These are phyloP conservation scores for Trichoderma virens DNA, from an alignment of 495 filamentous ascomycete species.

Conservation along the genomic window DNA sequence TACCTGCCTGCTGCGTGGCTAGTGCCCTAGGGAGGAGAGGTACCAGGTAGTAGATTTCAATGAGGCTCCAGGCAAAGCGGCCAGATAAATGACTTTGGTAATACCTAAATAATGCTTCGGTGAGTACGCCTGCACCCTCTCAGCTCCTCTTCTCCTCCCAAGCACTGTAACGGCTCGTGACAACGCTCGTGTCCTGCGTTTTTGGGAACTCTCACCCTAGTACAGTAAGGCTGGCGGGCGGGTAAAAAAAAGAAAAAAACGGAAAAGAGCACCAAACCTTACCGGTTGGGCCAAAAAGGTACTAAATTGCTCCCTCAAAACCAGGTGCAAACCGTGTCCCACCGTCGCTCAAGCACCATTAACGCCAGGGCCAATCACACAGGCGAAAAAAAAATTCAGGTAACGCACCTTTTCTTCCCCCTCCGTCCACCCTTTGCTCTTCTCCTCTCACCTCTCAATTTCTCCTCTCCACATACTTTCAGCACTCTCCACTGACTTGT, in stretches of 20 bases:
- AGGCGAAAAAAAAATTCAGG: slow-evolving; percentile 9
- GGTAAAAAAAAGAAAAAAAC: not conserved
- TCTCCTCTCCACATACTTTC: slow-evolving; percentile 11
- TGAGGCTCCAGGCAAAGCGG: too few species aligned
- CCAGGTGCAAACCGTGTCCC: not conserved
- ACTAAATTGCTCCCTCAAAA: not conserved
- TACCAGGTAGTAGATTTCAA: too few species aligned
- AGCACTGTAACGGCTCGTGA: too few species aligned
- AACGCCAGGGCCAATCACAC: slow-evolving; percentile 3
- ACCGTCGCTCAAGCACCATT: not conserved
- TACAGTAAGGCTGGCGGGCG: too few species aligned
- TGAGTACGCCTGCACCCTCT: too few species aligned
- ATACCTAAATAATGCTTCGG: too few species aligned
- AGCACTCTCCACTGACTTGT: slow-evolving; percentile 1
- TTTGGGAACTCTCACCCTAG: too few species aligned
- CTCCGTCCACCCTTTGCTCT: slow-evolving; percentile 9
- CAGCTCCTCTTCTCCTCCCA: too few species aligned
- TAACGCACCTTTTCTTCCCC: slow-evolving; percentile 10
- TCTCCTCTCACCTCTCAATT: slow-evolving; percentile 8
- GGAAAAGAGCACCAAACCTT: not conserved
- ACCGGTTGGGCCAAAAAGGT: not conserved
- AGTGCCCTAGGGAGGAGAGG: too few species aligned
- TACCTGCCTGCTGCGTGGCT: not conserved
- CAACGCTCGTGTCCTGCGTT: too few species aligned
- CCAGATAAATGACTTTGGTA: too few species aligned